Percentiles rank a stretch among this genome's conserved stretches.
Evolutionary conservation across 495 filamentous ascomycete genomes (phyloP).

Genomic region (Penicillium goetzii): DNA sequence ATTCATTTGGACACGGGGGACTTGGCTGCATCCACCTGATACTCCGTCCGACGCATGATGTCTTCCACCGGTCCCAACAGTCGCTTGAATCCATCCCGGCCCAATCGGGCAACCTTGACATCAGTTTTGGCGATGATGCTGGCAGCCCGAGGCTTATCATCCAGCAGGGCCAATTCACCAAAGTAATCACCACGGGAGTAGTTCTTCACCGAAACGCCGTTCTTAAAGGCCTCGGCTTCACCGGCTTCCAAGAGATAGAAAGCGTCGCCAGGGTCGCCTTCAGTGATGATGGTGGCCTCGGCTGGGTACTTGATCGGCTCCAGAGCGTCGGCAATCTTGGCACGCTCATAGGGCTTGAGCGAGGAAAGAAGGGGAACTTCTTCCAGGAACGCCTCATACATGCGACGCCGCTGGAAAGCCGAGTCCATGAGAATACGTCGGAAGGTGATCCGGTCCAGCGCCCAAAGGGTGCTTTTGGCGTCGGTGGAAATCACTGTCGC

Average conservation of each 20-base stretch:
- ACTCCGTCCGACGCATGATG: slow-evolving; percentile 87
- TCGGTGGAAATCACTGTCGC: slow-evolving; percentile 90
- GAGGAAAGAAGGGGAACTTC: slow-evolving; percentile 87
- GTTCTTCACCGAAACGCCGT: slow-evolving; percentile 66
- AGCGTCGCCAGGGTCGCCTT: slow-evolving; percentile 88
- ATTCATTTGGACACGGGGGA: slow-evolving; percentile 32
- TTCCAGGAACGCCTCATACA: slow-evolving; percentile 98
- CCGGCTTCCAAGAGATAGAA: slow-evolving; percentile 93
- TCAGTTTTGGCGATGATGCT: slow-evolving; percentile 76
- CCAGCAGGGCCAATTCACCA: slow-evolving; percentile 89
- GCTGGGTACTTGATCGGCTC: slow-evolving; percentile 84
- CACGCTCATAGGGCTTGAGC: slow-evolving; percentile 86
- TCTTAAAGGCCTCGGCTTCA: slow-evolving; percentile 84
- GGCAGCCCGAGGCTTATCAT: slow-evolving; percentile 92
- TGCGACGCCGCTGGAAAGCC: slow-evolving; percentile 89
- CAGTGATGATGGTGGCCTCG: slow-evolving; percentile 81
- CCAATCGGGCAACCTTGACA: slow-evolving; percentile 92
- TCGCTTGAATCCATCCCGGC: slow-evolving; percentile 92
- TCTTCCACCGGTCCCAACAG: slow-evolving; percentile 90
- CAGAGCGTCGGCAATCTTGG: slow-evolving; percentile 95
- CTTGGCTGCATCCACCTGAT: slow-evolving; percentile 40
- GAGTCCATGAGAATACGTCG: slow-evolving; percentile 98
- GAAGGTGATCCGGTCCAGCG: slow-evolving; percentile 93
- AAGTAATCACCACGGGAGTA: slow-evolving; percentile 96
- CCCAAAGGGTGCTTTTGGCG: slow-evolving; percentile 81